Base-by-base conservation (phyloP, 1,139 yeast species). In the Kluyveromyces sp. region DNA sequence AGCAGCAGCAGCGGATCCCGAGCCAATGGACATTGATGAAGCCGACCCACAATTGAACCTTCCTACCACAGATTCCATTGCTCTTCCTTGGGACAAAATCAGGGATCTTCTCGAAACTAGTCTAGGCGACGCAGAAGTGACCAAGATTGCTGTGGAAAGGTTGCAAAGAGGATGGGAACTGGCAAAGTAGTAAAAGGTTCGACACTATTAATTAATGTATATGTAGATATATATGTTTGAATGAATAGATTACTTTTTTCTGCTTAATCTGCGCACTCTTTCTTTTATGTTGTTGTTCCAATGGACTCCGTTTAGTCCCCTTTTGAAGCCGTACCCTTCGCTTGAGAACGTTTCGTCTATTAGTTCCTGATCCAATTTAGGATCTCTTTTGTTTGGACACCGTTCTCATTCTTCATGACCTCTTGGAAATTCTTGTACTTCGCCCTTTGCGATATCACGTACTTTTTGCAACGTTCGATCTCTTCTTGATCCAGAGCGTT, bases 401-500 rank as follows among this genome's bases (percentile, higher is more conserved):
- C 43, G 36, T 47, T 48, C 25, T 45, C 46, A 25, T 50, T 42
- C 21, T 53, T 56, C 38, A 53, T 46, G 30, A 53, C 47, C 25
- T 60, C 59, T 25, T 50, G 51, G 45, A 51, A 54, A 35, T 55
- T 55, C 46, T 75, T 73, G 54, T 68, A 69, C 50, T 73, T 71
- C 33, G 72, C 56, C 51, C 89, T 66, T 58, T 78, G 83, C 40
- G 79, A 78, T 10, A 79, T 70, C 6, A 89, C 97, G 67, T 84
- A 88, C 55, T 76, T 77, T 47, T 94, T 74, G 59, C 95, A 84
- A 54, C 81, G 77, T 49, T 77, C 75, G 46, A 92, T 80, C 61
- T 90, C 96, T 40, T 80, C 88, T 58, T 89, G 96, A 3, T 89
- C 79, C 30, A 88, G 67, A 47, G 81, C 81, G 10, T 87, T 89